These are phyloP conservation scores for Nicotiana knightiana DNA, from an alignment of 257 asterid species.

Conservation along the genomic window DNA sequence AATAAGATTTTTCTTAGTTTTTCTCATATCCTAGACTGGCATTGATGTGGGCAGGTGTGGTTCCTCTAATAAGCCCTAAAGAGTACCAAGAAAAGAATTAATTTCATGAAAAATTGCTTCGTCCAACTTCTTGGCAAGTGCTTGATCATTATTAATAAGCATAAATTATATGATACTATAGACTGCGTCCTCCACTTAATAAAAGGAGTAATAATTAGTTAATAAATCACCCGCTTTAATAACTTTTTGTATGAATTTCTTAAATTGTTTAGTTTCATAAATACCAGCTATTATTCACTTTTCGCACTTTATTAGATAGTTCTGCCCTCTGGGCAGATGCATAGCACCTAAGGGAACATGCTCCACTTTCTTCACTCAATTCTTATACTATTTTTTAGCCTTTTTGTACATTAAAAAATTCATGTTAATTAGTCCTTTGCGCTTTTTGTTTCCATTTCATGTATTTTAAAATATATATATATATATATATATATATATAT, in stretches of 20 bases:
- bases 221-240: not conserved
- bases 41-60: not conserved
- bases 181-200: not conserved
- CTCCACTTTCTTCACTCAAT: not conserved
- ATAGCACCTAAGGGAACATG: not conserved
- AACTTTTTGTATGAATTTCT: not conserved
- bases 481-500: too few relatives aligned
- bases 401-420: too few relatives aligned
- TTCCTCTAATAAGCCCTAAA: not conserved
- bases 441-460: too few relatives aligned
- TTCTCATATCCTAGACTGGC: not conserved
- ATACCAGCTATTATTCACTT: not conserved
- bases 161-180: not conserved
- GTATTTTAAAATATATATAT: too few relatives aligned
- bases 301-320: not conserved
- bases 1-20: too few relatives aligned
- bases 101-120: not conserved
- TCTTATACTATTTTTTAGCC: not conserved
- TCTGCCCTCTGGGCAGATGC: not conserved
- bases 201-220: not conserved
- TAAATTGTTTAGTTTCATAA: not conserved
- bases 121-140: conserved; percentile 8
- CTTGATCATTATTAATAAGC: not conserved
- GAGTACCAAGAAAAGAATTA: not conserved
- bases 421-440: too few relatives aligned